A percentile compares a stretch with the other conserved stretches of the same genome.
These are phyloP conservation scores for Canavalia gladiata DNA, from an alignment of 306 rosid genomes.

Conservation along the genomic window DNA sequence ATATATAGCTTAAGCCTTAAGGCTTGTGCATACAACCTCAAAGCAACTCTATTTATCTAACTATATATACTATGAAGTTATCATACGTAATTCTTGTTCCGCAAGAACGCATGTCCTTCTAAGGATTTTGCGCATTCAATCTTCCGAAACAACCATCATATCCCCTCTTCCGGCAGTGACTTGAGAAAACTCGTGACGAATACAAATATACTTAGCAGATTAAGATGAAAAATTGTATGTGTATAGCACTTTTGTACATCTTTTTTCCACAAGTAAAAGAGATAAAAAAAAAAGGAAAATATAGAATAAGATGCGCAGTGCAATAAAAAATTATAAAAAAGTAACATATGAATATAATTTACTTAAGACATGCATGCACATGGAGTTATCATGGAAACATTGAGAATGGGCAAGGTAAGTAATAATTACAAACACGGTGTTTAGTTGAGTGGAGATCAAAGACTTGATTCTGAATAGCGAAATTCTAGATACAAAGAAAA, in stretches of 20 bases:
- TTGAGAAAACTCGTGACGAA: not conserved
- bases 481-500: not conserved
- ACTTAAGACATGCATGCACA: not conserved
- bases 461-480: not conserved
- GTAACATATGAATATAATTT: too few species aligned
- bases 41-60: not conserved
- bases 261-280: not conserved
- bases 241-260: not conserved
- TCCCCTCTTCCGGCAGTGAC: not conserved
- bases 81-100: not conserved
- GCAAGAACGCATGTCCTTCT: too few species aligned
- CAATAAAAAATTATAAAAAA: not conserved
- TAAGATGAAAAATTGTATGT: not conserved
- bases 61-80: not conserved
- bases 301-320: too few species aligned
- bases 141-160: not conserved
- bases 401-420: not conserved
- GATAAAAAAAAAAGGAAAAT: not conserved
- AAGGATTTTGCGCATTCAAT: not conserved
- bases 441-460: not conserved
- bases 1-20: not conserved
- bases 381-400: not conserved
- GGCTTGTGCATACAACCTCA: not conserved
- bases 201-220: not conserved
- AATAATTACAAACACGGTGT: not conserved